Evolutionary conservation across 257 asterid genomes (phyloP).

Genomic region (Scutellaria baicalensis): DNA sequence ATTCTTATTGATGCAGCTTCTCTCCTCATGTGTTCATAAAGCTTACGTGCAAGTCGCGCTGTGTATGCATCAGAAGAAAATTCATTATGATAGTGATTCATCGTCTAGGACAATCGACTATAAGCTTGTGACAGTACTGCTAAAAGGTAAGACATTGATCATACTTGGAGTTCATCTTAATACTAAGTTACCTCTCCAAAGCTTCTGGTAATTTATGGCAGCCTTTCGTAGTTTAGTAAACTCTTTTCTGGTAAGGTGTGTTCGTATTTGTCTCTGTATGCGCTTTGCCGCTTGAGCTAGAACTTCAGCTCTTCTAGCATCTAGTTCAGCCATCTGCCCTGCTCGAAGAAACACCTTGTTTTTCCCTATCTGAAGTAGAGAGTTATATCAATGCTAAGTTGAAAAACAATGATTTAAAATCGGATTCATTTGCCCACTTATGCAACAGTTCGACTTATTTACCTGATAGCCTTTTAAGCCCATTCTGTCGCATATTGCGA

Average conservation of each 20-base stretch:
- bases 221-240: conserved; percentile 61
- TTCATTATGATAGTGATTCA: background rate
- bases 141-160: background rate
- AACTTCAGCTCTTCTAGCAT: conserved; percentile 86
- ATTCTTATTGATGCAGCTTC: conserved; percentile 84
- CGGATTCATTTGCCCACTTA: background rate
- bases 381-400: background rate
- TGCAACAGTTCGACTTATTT: background rate
- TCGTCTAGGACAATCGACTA: background rate
- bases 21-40: conserved; percentile 64
- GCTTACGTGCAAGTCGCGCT: conserved; percentile 69
- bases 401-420: conserved; percentile 9
- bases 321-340: conserved; percentile 97
- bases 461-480: conserved; percentile 90
- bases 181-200: conserved; percentile 70
- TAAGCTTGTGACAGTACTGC: background rate
- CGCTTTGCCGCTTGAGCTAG: conserved; percentile 69
- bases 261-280: conserved; percentile 84
- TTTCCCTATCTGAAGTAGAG: conserved; percentile 68
- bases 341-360: conserved; percentile 94
- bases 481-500: conserved; percentile 71
- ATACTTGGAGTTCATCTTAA: background rate
- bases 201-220: conserved; percentile 55
- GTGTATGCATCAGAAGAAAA: conserved; percentile 19
- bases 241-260: conserved; percentile 70